Percentiles rank a stretch among this genome's conserved stretches.
These are phyloP conservation scores for Hypoxylon sp. DNA, from an alignment of 2,329 filamentous ascomycete genomes.

Conservation along the genomic window DNA sequence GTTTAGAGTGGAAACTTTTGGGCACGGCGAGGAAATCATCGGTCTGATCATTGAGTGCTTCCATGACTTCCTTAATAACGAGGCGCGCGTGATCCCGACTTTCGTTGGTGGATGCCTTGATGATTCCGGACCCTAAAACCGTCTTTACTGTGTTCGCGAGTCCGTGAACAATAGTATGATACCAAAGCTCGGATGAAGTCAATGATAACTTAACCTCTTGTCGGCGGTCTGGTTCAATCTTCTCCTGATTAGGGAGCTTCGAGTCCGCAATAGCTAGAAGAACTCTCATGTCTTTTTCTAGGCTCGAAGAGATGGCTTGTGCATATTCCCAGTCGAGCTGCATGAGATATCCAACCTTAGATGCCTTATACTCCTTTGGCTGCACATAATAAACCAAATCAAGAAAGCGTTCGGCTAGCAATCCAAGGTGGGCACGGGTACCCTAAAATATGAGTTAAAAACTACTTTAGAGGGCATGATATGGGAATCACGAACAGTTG, in stretches of 20 bases:
- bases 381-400: slow-evolving; percentile 65
- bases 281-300: slow-evolving; percentile 37
- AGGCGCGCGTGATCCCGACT: slow-evolving; percentile 22
- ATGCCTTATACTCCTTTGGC: slow-evolving; percentile 66
- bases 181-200: slow-evolving; percentile 44
- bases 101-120: slow-evolving; percentile 21
- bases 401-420: slow-evolving; percentile 68
- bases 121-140: slow-evolving; percentile 34
- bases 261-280: slow-evolving; percentile 22
- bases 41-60: slow-evolving; percentile 40
- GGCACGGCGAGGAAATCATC: slow-evolving; percentile 41
- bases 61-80: slow-evolving; percentile 15
- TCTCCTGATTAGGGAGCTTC: slow-evolving; percentile 11
- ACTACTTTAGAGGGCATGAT: not conserved
- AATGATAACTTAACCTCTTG: slow-evolving; percentile 15
- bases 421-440: slow-evolving; percentile 63
- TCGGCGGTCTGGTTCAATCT: not conserved
- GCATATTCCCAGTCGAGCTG: slow-evolving; percentile 63
- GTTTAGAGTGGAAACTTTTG: slow-evolving; percentile 33
- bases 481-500: slow-evolving; percentile 61
- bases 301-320: slow-evolving; percentile 54
- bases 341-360: slow-evolving; percentile 57
- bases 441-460: slow-evolving; percentile 56
- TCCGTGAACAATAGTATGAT: slow-evolving; percentile 43
- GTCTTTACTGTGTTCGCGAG: slow-evolving; percentile 42